Conservation (phyloP, 2,329 filamentous ascomycete species). For the Calonectria pseudoreteaudii region DNA sequence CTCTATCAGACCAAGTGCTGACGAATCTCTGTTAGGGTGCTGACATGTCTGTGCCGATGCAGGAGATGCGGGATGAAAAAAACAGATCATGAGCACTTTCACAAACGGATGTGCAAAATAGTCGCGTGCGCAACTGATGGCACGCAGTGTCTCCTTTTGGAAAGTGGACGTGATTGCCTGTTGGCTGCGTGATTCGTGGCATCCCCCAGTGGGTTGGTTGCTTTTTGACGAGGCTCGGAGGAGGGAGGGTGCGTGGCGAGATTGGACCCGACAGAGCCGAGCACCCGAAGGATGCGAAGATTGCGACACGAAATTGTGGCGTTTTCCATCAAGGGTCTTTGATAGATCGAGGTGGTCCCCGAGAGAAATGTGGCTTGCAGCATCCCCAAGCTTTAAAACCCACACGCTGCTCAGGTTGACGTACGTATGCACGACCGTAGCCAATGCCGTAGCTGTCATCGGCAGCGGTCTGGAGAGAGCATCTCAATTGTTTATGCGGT, state of each 20-base stretch:
- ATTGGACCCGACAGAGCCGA: constrained; percentile 1
- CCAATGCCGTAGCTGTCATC: not conserved
- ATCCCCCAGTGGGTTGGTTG: not conserved
- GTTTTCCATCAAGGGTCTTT: not conserved
- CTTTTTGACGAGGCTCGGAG: not conserved
- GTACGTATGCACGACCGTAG: not conserved
- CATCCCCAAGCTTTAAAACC: not conserved
- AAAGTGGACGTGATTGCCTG: not conserved
- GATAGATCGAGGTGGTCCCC: not conserved
- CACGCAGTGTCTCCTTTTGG: not conserved
- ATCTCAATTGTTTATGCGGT: not conserved
- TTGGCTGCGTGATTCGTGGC: not conserved
- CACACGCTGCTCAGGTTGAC: not conserved
- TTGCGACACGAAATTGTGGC: not conserved
- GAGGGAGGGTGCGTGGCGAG: not conserved
- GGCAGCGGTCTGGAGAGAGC: not conserved
- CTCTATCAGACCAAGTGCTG: not conserved
- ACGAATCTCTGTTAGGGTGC: not conserved
- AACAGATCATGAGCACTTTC: not conserved
- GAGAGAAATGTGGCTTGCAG: constrained; percentile 1
- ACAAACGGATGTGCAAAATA: not conserved
- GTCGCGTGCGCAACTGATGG: not conserved
- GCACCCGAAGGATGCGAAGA: not conserved
- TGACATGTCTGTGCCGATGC: not conserved
- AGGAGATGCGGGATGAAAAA: not conserved